Evolutionary conservation across 352 stramenopile species (phyloP), one percentile per base, ranked within the genome.

Genomic region (Phytophthora megakarya): DNA sequence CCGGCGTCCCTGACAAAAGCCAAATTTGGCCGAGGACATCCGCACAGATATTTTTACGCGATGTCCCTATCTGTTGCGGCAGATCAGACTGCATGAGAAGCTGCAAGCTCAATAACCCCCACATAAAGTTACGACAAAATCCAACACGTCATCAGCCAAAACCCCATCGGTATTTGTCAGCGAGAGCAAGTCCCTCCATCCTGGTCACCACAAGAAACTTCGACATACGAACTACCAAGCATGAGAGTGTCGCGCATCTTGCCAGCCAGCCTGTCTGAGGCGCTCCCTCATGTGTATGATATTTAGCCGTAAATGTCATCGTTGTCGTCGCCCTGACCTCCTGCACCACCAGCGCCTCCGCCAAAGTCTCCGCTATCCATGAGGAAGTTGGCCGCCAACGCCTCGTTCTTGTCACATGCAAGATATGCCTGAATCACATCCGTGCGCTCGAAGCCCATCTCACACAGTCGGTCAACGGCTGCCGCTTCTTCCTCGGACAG

Each of bases 331-430:
- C 73, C 76, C 47, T 75, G 62, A 28, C 70, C 75, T 58, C 70
- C 77, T 55, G 70, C 77, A 28, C 76, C 79, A 44, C 62, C 70
- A 25, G 70, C 73, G 18, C 68, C 68, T 32, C 65, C 80, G 30
- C 84, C 78, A 57, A 81, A 84, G 70, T 88, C 72, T 74, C 76
- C 76, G 70, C 80, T 95, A 79, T 99, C 97, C 89, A 99, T 98
- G 60, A 99, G 84, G 53, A 99, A 97, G 81, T 99, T 99, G 22
- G 98, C 98, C 15, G 98, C 97, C 67, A 99, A 84, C 45, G 94
- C 96, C 78, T 99, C 96, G 78, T 99, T 99, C 88, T 99, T 99
- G 87, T 99, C 98, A 71, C 98, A 99, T 33, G 97, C 96, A 64
- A 99, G 79, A 86, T 99, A 99, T 46, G 97, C 97, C 80, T 99